Evolutionary conservation across 1,139 yeast genomes (phyloP).

Genomic region (Blastobotrys petasosporus): DNA sequence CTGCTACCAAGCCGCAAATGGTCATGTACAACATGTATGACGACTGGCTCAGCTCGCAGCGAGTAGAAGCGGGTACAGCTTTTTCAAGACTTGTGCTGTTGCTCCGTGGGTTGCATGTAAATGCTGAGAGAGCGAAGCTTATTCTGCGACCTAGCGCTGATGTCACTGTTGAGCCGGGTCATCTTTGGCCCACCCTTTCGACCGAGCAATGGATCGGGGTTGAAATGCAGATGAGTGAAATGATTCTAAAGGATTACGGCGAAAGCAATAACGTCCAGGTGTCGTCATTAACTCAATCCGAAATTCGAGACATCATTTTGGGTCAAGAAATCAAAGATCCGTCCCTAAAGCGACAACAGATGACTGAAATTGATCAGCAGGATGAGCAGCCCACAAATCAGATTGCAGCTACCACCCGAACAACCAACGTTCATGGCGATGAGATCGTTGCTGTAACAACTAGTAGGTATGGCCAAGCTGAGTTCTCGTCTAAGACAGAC

Average conservation of each 20-base stretch:
- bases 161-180: conserved; percentile 66
- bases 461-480: conserved; percentile 76
- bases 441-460: conserved; percentile 93
- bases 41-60: conserved; percentile 64
- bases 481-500: conserved; percentile 78
- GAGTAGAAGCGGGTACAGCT: conserved; percentile 80
- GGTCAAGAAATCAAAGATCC: conserved; percentile 95
- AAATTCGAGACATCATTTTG: conserved; percentile 84
- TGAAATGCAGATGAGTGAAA: conserved; percentile 80
- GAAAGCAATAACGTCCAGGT: conserved; percentile 80
- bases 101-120: conserved; percentile 72
- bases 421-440: conserved; percentile 92
- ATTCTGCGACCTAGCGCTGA: conserved; percentile 72
- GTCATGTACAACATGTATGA: conserved; percentile 85
- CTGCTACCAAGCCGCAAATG: conserved; percentile 92
- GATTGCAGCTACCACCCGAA: conserved; percentile 77
- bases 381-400: conserved; percentile 41
- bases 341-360: conserved; percentile 71
- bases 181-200: conserved; percentile 86
- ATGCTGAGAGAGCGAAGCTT: conserved; percentile 68
- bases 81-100: conserved; percentile 80
- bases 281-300: conserved; percentile 84
- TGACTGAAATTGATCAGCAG: conserved; percentile 69
- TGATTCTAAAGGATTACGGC: conserved; percentile 80
- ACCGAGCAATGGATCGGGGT: conserved; percentile 91